Evolutionary conservation across 345 rosid species (phyloP).

Genomic region (Microthlaspi erraticum): DNA sequence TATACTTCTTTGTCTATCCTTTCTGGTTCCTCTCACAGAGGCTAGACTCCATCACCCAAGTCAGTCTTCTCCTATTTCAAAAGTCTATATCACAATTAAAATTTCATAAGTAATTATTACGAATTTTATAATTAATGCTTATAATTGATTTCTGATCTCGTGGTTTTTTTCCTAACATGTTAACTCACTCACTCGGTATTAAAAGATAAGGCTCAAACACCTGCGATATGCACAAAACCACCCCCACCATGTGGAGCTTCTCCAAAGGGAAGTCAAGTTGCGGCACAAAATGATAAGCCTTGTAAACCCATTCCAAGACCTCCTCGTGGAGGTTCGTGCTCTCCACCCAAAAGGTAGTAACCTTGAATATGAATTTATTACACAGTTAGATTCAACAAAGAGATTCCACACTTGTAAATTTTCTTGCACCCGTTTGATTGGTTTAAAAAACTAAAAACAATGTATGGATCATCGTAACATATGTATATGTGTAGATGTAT

Average conservation of each 20-base stretch:
- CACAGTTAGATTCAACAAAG: no score
- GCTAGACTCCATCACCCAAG: no score
- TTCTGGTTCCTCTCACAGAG: no score
- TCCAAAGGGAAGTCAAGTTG: neutral
- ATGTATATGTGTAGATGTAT: neutral
- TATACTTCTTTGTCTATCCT: conserved; percentile 25
- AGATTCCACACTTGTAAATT: no score
- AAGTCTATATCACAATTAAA: no score
- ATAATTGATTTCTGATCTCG: no score
- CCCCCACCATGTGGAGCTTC: neutral
- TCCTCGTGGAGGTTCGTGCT: neutral
- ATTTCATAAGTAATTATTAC: no score
- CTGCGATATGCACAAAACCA: conserved; percentile 4
- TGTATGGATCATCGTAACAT: neutral
- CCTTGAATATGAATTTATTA: neutral
- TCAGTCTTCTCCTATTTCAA: no score
- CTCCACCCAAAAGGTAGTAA: neutral
- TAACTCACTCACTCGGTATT: conserved; percentile 1
- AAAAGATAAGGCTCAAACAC: neutral
- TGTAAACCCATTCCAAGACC: conserved; percentile 5
- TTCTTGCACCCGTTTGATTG: no score
- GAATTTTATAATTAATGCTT: no score
- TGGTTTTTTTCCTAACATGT: neutral
- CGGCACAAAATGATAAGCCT: neutral
- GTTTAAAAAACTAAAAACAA: neutral